Conservation (phyloP, 2,329 filamentous ascomycete species). For the Diaporthe batatas region DNA sequence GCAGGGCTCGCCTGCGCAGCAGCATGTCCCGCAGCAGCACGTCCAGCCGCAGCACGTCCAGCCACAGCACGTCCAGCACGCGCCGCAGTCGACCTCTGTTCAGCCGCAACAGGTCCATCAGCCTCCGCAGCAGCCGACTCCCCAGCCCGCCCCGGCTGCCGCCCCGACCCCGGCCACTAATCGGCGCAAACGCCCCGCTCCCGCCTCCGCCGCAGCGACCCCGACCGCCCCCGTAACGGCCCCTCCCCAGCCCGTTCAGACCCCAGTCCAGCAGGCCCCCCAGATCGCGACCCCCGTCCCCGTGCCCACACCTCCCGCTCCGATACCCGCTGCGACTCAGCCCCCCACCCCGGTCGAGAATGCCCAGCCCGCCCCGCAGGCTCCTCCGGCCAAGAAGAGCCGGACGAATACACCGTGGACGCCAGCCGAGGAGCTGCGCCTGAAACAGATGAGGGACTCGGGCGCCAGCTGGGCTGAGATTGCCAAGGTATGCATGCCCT, state of each 20-base stretch:
- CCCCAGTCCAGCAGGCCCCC: slow-evolving; percentile 52
- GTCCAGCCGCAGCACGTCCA: slow-evolving; percentile 52
- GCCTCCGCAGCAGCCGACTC: slow-evolving; percentile 47
- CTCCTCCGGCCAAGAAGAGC: slow-evolving; percentile 85
- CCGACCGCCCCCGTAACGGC: slow-evolving; percentile 52
- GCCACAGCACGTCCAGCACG: slow-evolving; percentile 52
- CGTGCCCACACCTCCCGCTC: slow-evolving; percentile 47
- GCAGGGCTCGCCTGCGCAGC: slow-evolving; percentile 46
- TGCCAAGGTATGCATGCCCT: slow-evolving; percentile 77
- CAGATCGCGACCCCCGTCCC: slow-evolving; percentile 47
- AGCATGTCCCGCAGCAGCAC: slow-evolving; percentile 50
- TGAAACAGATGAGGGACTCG: slow-evolving; percentile 94
- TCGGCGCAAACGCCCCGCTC: slow-evolving; percentile 54
- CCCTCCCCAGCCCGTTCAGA: slow-evolving; percentile 50
- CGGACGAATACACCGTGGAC: slow-evolving; percentile 99
- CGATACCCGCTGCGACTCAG: slow-evolving; percentile 48
- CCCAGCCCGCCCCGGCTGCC: slow-evolving; percentile 48
- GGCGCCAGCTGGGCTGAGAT: slow-evolving; percentile 98
- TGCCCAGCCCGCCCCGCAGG: slow-evolving; percentile 51
- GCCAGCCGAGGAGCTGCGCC: slow-evolving; percentile 88
- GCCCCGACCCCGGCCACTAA: slow-evolving; percentile 48
- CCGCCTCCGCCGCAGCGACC: slow-evolving; percentile 53
- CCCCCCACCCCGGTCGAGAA: slow-evolving; percentile 49
- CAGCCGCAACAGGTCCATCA: slow-evolving; percentile 45
- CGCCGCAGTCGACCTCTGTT: slow-evolving; percentile 44